Base-by-base conservation (phyloP, 257 asterid genomes). In the Mentha longifolia region DNA sequence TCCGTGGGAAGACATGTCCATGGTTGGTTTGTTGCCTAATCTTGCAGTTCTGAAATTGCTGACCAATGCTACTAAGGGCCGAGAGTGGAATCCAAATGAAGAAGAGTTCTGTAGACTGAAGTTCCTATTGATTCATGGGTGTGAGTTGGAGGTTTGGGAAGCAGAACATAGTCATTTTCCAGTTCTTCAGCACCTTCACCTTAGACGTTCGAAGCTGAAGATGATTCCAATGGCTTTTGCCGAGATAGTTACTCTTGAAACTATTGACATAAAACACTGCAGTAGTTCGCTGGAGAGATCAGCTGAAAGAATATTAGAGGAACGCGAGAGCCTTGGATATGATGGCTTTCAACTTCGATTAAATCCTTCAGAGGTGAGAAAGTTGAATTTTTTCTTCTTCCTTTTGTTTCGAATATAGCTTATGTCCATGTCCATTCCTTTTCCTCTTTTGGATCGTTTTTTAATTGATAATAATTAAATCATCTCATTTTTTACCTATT, bases 61-160 rank as follows among this genome's bases (percentile, higher is more conserved):
- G 2, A 14, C 5, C 3, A 13, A 58, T 19, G 68, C 71, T 30
- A n/a, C 49, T 1, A 19, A 52, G 58, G 79, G 50, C 22, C 10
- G 17, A 42, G 52, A 61, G 39, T 75, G 79, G 75, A 54, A 69
- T 31, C 66, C 75, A 7, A 45, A 19, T 2, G 79, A 75, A 61
- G 79, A 70, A 31, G 70, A 75, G 42, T 75, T 75, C 49, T 39
- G 42, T 74, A 61, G 50, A 65, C 65, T 74, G 43, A 65, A 57
- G 41, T 65, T 35, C 25, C 50, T 74, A 20, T 9, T 15, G 37
- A 55, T 56, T 33, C 25, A 30, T 14, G 61, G 28, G 4, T 55
- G 45, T 15, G 51, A 57, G 57, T 39, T 74, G 11, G 41, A 31
- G 67, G 17, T 7, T 3, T 65, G 78, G 78, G 49, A 20, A 33